phyloP scores from a whole-genome alignment of 2,329 filamentous ascomycete species.

The Fusarium denticulatum region DNA sequence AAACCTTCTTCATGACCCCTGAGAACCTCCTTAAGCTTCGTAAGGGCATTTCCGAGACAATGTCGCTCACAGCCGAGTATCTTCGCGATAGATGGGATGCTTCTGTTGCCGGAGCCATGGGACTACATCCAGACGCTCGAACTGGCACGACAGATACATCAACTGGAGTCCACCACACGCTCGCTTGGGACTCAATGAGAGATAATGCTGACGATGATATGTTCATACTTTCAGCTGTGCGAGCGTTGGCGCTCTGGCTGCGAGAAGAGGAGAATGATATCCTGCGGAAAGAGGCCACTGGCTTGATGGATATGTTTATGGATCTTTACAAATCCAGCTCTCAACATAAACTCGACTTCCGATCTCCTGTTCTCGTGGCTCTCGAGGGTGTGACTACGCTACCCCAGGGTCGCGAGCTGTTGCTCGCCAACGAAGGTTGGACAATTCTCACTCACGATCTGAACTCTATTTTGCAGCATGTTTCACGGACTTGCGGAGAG shows the following conservation, averaged over 20 bases:
- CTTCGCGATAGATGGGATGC: conserved; percentile 77
- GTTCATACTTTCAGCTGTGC: conserved; percentile 66
- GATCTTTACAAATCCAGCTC: conserved; percentile 64
- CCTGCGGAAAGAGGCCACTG: conserved; percentile 65
- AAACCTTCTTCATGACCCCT: conserved; percentile 60
- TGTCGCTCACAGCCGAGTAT: conserved; percentile 71
- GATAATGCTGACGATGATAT: conserved; percentile 63
- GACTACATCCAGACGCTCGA: conserved; percentile 68
- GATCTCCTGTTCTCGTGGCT: conserved; percentile 66
- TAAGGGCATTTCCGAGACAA: conserved; percentile 68
- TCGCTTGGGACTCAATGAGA: conserved; percentile 68
- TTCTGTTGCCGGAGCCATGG: conserved; percentile 68
- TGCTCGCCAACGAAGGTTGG: conserved; percentile 66
- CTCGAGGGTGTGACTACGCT: conserved; percentile 66
- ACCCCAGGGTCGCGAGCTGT: conserved; percentile 57
- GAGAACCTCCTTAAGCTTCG: conserved; percentile 70
- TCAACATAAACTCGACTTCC: conserved; percentile 59
- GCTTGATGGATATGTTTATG: conserved; percentile 70
- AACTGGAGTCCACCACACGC: conserved; percentile 57
- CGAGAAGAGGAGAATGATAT: conserved; percentile 72
- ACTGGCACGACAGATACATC: conserved; percentile 54
- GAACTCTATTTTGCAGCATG: conserved; percentile 52
- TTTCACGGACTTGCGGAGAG: conserved; percentile 38
- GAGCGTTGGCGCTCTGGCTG: conserved; percentile 72
- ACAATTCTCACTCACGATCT: conserved; percentile 61